These are phyloP conservation scores for Fraxinus ornus DNA, from an alignment of 305 asterid genomes.

Conservation along the genomic window DNA sequence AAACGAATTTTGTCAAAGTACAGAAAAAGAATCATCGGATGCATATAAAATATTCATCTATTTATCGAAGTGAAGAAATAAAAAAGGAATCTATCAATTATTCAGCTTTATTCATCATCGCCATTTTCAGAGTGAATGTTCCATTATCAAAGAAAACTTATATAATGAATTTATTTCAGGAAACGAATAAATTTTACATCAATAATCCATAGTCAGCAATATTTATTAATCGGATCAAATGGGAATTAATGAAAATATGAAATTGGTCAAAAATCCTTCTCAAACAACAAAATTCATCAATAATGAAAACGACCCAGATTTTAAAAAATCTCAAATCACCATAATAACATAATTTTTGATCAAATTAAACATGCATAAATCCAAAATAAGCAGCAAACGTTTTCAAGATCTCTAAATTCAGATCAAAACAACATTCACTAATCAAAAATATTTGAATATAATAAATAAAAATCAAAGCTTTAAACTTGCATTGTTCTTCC, in stretches of 20 bases:
- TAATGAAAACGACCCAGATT: slow-evolving; percentile 35
- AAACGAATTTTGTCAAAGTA: not conserved
- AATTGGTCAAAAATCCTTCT: slow-evolving; percentile 29
- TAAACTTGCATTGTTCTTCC: slow-evolving; percentile 47
- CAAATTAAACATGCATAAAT: slow-evolving; percentile 37
- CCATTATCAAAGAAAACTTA: slow-evolving; percentile 14
- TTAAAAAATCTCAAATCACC: slow-evolving; percentile 24
- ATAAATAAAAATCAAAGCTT: slow-evolving; percentile 30
- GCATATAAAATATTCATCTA: not conserved
- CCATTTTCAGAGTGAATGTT: slow-evolving; percentile 17
- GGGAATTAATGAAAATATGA: slow-evolving; percentile 11
- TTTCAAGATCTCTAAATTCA: slow-evolving; percentile 54
- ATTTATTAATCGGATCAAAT: slow-evolving; percentile 28
- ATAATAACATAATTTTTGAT: slow-evolving; percentile 36
- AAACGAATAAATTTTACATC: slow-evolving; percentile 16
- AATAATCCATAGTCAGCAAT: slow-evolving; percentile 26
- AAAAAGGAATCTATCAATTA: not conserved
- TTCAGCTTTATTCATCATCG: not conserved
- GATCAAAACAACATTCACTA: slow-evolving; percentile 58
- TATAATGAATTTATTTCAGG: slow-evolving; percentile 9
- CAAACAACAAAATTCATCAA: slow-evolving; percentile 29
- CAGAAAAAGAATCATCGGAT: not conserved
- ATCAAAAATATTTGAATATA: slow-evolving; percentile 13
- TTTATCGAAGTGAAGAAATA: not conserved
- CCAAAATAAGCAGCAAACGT: slow-evolving; percentile 5